These are phyloP conservation scores for Solanum virginianum DNA, from an alignment of 257 asterid species.

Conservation along the genomic window DNA sequence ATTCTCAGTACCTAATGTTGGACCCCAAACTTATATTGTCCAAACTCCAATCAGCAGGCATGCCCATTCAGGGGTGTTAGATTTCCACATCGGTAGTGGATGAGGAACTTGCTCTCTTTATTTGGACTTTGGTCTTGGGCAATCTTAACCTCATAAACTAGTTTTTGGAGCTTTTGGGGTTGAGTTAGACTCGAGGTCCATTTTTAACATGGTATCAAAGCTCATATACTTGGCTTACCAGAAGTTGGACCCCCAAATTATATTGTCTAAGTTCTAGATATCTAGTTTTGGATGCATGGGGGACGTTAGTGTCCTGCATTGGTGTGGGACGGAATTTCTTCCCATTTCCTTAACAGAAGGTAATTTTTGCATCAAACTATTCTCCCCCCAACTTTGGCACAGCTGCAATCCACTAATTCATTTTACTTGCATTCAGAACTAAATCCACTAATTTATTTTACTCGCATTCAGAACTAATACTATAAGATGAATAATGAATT, in stretches of 20 bases:
- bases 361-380: background rate
- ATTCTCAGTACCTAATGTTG: background rate
- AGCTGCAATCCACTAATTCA: background rate
- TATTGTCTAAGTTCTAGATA: background rate
- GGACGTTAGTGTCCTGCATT: too few relatives aligned
- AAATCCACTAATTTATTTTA: background rate
- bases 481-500: background rate
- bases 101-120: background rate
- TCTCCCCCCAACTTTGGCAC: background rate
- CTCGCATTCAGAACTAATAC: background rate
- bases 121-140: background rate
- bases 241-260: background rate
- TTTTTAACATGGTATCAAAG: background rate
- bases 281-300: background rate
- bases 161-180: background rate
- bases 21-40: background rate
- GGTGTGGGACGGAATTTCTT: background rate
- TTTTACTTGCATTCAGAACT: too few relatives aligned
- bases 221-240: background rate
- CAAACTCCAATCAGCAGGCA: background rate
- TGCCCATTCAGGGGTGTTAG: background rate
- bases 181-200: background rate
- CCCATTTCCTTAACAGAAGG: background rate
- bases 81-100: background rate
- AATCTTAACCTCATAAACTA: background rate